Base-by-base conservation (phyloP, 2,329 filamentous ascomycete genomes). In the Talaromyces rugulosus region DNA sequence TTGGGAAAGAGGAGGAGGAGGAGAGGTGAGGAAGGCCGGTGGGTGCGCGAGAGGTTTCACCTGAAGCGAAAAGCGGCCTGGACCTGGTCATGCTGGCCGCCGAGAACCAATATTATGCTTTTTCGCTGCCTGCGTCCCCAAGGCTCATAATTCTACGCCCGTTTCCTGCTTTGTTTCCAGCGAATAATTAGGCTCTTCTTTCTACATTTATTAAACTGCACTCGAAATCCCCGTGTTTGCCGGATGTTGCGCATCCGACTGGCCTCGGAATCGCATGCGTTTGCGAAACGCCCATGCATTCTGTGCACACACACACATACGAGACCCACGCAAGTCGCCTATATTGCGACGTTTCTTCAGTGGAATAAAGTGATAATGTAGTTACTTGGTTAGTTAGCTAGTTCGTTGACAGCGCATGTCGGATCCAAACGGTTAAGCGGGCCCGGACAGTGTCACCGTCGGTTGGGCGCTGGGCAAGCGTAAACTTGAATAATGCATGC, bases 41-140 rank as follows among this genome's bases (percentile, higher is more conserved):
- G 69, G 70, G 70, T 73, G 70, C 64, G 63, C 63, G 63, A 55
- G 69, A 71, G 73, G 74, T 77, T 77, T 76, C 74, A 76, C 74
- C 71, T 74, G 71, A 75, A 72, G 72, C 72, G 73, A 74, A 71
- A 73, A 73, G 67, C 67, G 68, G 71, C 62, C 66, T 69, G 68
- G 71, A 67, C 68, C 67, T 67, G 70, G 69, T 70, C 70, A 72
- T 71, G 69, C 70, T 68, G 61, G 61, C 55, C 61, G 53, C 56
- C 57, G 61, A 59, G 34, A 28, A 56, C 56, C 50, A 57, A 56
- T 52, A 36, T 56, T 52, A 51, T 52, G 31, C 44, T 42, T 56
- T 23, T 51, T 42, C 56, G 33, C 34, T 60, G 59, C 57, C 47
- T 56, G 44, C 53, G 18, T 51, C 44, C 23, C 33, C 40, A 44